Percentiles rank a stretch among this genome's conserved stretches.
phyloP scores from a whole-genome alignment of 805 yeast species.

The Suhomyces xylopsoci region DNA sequence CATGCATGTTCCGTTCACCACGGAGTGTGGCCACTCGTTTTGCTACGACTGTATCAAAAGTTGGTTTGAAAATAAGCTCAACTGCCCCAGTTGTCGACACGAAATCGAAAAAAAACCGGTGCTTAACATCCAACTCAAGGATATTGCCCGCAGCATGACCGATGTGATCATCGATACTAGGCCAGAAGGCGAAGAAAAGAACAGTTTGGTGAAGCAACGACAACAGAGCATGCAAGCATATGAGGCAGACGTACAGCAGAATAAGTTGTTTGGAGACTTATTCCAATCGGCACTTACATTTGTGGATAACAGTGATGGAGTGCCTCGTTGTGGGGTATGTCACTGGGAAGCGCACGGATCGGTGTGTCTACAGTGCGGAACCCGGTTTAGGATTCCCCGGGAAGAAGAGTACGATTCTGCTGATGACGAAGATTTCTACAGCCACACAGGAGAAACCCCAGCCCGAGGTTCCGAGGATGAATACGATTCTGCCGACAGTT shows the following conservation, averaged over 20 bases:
- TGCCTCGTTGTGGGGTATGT: constrained; percentile 69
- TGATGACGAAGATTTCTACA: constrained; percentile 24
- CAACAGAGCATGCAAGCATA: constrained; percentile 31
- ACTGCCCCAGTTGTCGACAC: constrained; percentile 69
- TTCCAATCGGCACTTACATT: constrained; percentile 53
- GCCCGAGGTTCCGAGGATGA: constrained; percentile 6
- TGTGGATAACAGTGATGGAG: constrained; percentile 66
- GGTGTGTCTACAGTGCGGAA: constrained; percentile 67
- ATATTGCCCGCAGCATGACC: constrained; percentile 39
- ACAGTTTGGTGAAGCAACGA: constrained; percentile 21
- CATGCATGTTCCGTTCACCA: constrained; percentile 62
- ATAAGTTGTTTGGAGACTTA: constrained; percentile 45
- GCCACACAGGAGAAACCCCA: background rate
- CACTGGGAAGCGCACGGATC: constrained; percentile 77
- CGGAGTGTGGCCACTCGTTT: constrained; percentile 70
- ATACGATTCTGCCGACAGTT: constrained; percentile 33
- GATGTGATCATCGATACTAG: constrained; percentile 38
- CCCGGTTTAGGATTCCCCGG: constrained; percentile 40
- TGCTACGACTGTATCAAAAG: constrained; percentile 62
- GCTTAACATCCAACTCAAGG: constrained; percentile 51
- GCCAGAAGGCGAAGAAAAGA: constrained; percentile 22
- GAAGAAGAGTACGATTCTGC: constrained; percentile 33
- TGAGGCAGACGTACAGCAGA: constrained; percentile 35
- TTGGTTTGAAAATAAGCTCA: constrained; percentile 57
- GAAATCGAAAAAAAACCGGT: constrained; percentile 49